These are phyloP conservation scores for Neurospora sp. DNA, from an alignment of 495 filamentous ascomycete genomes.

Conservation along the genomic window DNA sequence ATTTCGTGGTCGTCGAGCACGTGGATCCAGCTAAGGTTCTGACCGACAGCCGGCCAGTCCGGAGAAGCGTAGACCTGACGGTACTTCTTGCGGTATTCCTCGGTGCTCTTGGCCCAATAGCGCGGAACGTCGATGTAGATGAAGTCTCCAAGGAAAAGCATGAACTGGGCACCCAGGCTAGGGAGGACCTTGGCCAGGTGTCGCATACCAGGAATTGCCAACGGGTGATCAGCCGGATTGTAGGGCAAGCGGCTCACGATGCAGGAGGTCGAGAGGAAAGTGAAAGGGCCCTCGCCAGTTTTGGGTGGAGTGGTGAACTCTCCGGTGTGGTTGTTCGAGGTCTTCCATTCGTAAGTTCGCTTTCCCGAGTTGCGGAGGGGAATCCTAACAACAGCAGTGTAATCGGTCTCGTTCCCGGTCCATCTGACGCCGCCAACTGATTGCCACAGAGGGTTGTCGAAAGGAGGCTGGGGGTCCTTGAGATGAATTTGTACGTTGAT, in stretches of 20 bases:
- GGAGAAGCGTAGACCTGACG: constrained; percentile 88
- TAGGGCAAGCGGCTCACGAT: constrained; percentile 89
- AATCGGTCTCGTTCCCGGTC: constrained; percentile 72
- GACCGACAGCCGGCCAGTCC: constrained; percentile 61
- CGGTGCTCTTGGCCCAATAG: constrained; percentile 57
- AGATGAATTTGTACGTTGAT: constrained; percentile 52
- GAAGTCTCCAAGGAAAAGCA: constrained; percentile 98
- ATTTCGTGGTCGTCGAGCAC: constrained; percentile 96
- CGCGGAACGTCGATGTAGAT: constrained; percentile 92
- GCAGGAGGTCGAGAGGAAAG: constrained; percentile 85
- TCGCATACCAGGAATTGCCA: constrained; percentile 69
- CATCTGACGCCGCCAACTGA: constrained; percentile 50
- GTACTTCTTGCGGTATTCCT: constrained; percentile 83
- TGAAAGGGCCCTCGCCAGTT: constrained; percentile 58
- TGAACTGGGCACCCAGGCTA: constrained; percentile 62
- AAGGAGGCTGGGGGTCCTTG: constrained; percentile 35
- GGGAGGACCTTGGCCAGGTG: constrained; percentile 57
- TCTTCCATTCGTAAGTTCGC: constrained; percentile 67
- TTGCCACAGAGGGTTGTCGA: constrained; percentile 50
- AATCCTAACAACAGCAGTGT: constrained; percentile 55
- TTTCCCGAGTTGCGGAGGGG: constrained; percentile 39
- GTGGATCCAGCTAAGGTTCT: constrained; percentile 87
- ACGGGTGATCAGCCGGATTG: constrained; percentile 65
- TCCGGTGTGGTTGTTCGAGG: constrained; percentile 76
- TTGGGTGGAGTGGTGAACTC: constrained; percentile 58